A percentile compares a stretch with the other conserved stretches of the same genome.
Conservation (phyloP, 2,329 filamentous ascomycete genomes). For the Fusarium xyrophilum region DNA sequence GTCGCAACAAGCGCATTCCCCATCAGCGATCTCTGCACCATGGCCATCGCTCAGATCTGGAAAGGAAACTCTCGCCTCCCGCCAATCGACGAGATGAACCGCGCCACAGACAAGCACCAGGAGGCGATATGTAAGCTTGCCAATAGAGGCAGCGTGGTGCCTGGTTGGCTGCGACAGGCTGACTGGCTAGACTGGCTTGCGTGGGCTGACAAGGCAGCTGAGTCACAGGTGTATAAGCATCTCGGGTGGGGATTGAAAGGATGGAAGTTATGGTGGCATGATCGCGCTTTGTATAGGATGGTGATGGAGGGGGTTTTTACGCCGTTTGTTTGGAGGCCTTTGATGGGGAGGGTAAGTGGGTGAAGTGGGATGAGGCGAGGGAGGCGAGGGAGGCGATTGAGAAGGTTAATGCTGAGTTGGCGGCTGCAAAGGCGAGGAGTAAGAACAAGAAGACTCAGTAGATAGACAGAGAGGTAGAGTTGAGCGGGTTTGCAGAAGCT, state of each 20-base stretch:
- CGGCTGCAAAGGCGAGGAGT: conserved; percentile 6
- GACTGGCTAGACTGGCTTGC: conserved; percentile 51
- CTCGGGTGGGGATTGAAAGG: conserved; percentile 51
- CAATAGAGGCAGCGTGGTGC: conserved; percentile 36
- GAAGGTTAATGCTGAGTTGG: conserved; percentile 38
- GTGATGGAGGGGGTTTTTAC: conserved; percentile 50
- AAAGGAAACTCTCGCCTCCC: conserved; percentile 50
- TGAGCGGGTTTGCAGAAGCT: not conserved
- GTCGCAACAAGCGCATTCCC: conserved; percentile 46
- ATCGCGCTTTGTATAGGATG: conserved; percentile 48
- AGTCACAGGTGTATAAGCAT: conserved; percentile 49
- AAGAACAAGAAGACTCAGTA: conserved; percentile 24
- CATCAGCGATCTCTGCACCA: conserved; percentile 52
- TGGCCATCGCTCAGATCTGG: conserved; percentile 55
- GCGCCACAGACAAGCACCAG: conserved; percentile 46
- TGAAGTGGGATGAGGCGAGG: conserved; percentile 50
- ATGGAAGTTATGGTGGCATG: conserved; percentile 52
- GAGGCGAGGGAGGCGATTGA: conserved; percentile 49
- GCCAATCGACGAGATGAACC: conserved; percentile 46
- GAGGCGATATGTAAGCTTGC: conserved; percentile 43
- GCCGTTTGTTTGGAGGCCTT: conserved; percentile 53
- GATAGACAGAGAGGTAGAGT: no score
- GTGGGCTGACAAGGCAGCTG: conserved; percentile 53
- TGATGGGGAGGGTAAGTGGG: conserved; percentile 50
- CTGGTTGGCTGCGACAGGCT: conserved; percentile 42